These are phyloP conservation scores for Citrus unshiu DNA, from an alignment of 345 rosid species.

Conservation along the genomic window DNA sequence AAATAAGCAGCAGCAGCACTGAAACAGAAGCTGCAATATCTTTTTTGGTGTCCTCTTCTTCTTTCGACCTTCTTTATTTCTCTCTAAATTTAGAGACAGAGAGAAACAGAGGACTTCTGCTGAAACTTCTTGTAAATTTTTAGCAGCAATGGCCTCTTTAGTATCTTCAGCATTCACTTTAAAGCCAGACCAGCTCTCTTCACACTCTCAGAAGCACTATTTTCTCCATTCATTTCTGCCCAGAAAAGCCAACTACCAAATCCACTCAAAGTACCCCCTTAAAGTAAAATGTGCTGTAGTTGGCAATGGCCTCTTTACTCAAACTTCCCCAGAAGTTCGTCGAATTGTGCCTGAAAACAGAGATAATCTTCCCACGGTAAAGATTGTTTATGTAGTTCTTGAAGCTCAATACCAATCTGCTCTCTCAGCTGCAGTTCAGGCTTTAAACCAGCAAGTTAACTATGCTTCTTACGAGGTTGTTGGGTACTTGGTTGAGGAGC, in stretches of 20 bases:
- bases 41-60: not conserved
- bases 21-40: not conserved
- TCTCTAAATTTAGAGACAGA: slow-evolving; percentile 21
- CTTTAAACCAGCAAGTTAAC: slow-evolving; percentile 57
- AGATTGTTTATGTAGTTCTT: slow-evolving; percentile 87
- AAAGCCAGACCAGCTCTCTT: slow-evolving; percentile 66
- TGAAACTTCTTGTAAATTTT: slow-evolving; percentile 6
- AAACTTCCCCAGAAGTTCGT: slow-evolving; percentile 86
- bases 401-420: slow-evolving; percentile 98
- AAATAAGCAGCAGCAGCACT: slow-evolving; percentile 1
- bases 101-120: slow-evolving; percentile 28
- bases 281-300: slow-evolving; percentile 58
- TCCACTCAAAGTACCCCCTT: slow-evolving; percentile 36
- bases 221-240: slow-evolving; percentile 73
- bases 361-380: slow-evolving; percentile 71
- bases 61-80: slow-evolving; percentile 8
- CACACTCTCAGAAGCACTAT: slow-evolving; percentile 67
- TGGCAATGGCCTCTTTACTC: slow-evolving; percentile 97
- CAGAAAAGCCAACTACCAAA: slow-evolving; percentile 30
- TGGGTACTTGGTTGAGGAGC: slow-evolving; percentile 98
- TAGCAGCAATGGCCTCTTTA: slow-evolving; percentile 60
- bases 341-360: slow-evolving; percentile 72
- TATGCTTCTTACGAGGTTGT: slow-evolving; percentile 77
- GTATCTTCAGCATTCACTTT: slow-evolving; percentile 68
- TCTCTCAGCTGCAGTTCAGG: slow-evolving; percentile 70